Evolutionary conservation across 75 land plant species (phyloP), one percentile per base, ranked within the genome.

Genomic region (Larix kaempferi): DNA sequence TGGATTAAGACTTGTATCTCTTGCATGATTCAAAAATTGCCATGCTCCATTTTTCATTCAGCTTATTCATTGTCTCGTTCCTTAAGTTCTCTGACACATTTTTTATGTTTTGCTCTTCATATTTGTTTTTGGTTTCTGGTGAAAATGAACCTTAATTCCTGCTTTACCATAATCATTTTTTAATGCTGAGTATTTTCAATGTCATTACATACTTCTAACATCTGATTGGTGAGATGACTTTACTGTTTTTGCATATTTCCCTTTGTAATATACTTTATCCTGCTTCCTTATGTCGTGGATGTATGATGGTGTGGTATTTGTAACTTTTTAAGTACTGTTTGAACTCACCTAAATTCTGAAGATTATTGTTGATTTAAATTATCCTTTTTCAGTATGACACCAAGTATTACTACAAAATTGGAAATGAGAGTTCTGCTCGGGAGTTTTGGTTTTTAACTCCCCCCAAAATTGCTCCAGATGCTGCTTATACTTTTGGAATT

Each of bases 401-500:
- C 5, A 84, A 78, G 23, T 95, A 95, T 74, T 93, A 58, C 76
- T 95, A 95, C 80, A 86, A 83, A 78, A 73, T 95, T 75, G 98
- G 98, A 35, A 77, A 66, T 78, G 95, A 86, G 11, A 79, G 76
- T 23, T 56, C 80, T 8, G 49, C 87, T 12, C 77, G 93, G n/a
- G 83, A 84, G 63, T 95, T 95, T 59, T 95, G 86, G 86, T 92
- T 95, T 65, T 73, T 15, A 21, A 93, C 93, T 56, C 94, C 96
- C 76, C 96, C 96, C 26, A 59, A 73, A 74, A 62, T 78, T 76
- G 91, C 89, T 27, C 96, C 91, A 41, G 91, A 94, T 85, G 84
- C 82, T 82, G 87, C 98, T 29, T 92, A 95, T 71, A 90, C 86
- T 44, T 95, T 95, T 86, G 98, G 98, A n/a, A 64, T 89, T 11